Evolutionary conservation across 192 early-diverging fungal species (phyloP).

Genomic region (Coemansia aciculifera): DNA sequence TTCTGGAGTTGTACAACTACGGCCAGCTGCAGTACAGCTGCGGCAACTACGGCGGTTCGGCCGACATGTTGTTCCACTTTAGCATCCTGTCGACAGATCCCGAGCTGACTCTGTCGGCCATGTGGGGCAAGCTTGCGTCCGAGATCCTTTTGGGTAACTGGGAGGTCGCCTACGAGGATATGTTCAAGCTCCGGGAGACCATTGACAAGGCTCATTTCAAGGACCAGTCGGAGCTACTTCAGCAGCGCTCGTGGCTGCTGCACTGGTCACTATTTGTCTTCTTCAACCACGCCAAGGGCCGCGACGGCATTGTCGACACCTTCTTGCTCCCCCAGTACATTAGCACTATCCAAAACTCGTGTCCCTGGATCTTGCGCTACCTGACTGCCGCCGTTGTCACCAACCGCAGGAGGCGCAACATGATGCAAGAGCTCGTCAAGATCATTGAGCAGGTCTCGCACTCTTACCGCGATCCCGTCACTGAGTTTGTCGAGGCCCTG

Average conservation of each 20-base stretch:
- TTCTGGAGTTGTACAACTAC: slow-evolving; percentile 82
- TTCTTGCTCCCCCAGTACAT: slow-evolving; percentile 90
- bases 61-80: slow-evolving; percentile 94
- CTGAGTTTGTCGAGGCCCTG: slow-evolving; percentile 89
- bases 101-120: slow-evolving; percentile 78
- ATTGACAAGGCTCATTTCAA: slow-evolving; percentile 82
- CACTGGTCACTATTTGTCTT: slow-evolving; percentile 98
- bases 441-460: slow-evolving; percentile 84
- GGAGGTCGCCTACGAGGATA: slow-evolving; percentile 89
- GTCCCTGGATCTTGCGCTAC: slow-evolving; percentile 96
- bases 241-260: slow-evolving; percentile 91
- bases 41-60: slow-evolving; percentile 88
- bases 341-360: slow-evolving; percentile 96
- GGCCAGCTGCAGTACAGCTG: slow-evolving; percentile 91
- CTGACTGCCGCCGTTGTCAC: slow-evolving; percentile 88
- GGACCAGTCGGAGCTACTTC: slow-evolving; percentile 82
- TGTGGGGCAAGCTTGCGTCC: slow-evolving; percentile 96
- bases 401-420: slow-evolving; percentile 82
- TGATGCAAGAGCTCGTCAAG: slow-evolving; percentile 87
- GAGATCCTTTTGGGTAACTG: slow-evolving; percentile 94
- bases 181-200: slow-evolving; percentile 80
- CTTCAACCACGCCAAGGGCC: slow-evolving; percentile 97
- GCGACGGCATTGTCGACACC: slow-evolving; percentile 91
- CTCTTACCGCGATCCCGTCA: slow-evolving; percentile 88
- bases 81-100: slow-evolving; percentile 90